phyloP scores from a whole-genome alignment of 768 basidiomycete species.

The Russula lepida region DNA sequence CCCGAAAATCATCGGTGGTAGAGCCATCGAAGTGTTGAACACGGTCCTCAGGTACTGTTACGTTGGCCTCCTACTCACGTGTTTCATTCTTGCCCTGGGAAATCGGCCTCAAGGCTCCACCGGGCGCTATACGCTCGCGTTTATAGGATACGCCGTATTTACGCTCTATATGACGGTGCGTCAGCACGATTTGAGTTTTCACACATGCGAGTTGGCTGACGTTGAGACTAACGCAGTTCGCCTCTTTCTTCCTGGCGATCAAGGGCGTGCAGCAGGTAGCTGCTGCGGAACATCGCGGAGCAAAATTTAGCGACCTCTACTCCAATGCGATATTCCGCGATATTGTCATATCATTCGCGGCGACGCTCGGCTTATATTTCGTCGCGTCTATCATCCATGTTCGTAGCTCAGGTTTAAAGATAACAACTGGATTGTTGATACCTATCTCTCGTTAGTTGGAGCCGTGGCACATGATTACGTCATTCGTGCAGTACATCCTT shows the following conservation, averaged over 20 bases:
- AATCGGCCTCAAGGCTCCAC: constrained; percentile 90
- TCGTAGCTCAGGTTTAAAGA: constrained; percentile 29
- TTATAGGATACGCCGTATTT: constrained; percentile 82
- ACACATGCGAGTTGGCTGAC: constrained; percentile 1
- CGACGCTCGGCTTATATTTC: constrained; percentile 87
- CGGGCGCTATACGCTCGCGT: constrained; percentile 75
- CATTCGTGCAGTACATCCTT: constrained; percentile 85
- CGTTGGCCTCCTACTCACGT: constrained; percentile 76
- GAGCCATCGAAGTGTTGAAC: constrained; percentile 65
- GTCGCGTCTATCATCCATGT: constrained; percentile 79
- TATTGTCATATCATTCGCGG: constrained; percentile 76
- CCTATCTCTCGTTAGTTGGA: constrained; percentile 50
- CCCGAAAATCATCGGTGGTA: constrained; percentile 41
- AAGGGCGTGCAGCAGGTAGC: constrained; percentile 64
- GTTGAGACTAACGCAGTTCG: constrained; percentile 36
- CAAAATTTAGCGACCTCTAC: constrained; percentile 56
- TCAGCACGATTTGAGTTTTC: constrained; percentile 12
- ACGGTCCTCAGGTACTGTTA: constrained; percentile 79
- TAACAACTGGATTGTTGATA: constrained; percentile 13
- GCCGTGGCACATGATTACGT: constrained; percentile 98
- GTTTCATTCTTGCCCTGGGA: constrained; percentile 81
- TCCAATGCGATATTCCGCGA: constrained; percentile 76
- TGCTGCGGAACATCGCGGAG: constrained; percentile 34
- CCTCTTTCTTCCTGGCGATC: constrained; percentile 76
- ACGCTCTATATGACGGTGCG: constrained; percentile 95